These are phyloP conservation scores for Thermothielavioides terrestris DNA, from an alignment of 495 filamentous ascomycete genomes.

Conservation along the genomic window DNA sequence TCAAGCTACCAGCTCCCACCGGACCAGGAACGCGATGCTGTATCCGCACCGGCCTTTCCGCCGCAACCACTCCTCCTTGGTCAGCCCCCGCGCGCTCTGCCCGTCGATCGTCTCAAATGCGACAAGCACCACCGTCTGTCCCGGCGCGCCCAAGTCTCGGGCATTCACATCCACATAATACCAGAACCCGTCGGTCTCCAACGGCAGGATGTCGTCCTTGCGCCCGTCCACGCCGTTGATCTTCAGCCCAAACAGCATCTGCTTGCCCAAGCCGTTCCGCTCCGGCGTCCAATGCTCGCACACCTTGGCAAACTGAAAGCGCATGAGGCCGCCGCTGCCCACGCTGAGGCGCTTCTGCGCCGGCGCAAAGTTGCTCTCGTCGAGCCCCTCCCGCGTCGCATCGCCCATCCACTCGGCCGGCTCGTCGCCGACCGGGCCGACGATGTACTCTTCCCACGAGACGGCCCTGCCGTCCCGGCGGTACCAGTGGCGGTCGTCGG, in stretches of 20 bases:
- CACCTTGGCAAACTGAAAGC: conserved; percentile 66
- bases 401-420: conserved; percentile 44
- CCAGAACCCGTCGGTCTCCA: conserved; percentile 55
- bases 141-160: conserved; percentile 55
- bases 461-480: conserved; percentile 42
- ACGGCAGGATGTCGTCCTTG: conserved; percentile 56
- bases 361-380: conserved; percentile 54
- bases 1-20: conserved; percentile 57
- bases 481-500: conserved; percentile 58
- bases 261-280: conserved; percentile 52
- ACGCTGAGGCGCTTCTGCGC: conserved; percentile 48
- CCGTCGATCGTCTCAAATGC: conserved; percentile 57
- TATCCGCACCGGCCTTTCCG: conserved; percentile 53
- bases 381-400: conserved; percentile 52
- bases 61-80: conserved; percentile 52
- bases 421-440: conserved; percentile 39
- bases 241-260: conserved; percentile 56
- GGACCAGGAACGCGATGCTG: conserved; percentile 51
- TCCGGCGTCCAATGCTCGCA: conserved; percentile 74
- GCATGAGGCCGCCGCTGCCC: conserved; percentile 27
- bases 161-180: conserved; percentile 69
- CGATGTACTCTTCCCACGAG: conserved; percentile 73
- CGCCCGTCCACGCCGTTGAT: conserved; percentile 59
- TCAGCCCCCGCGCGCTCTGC: conserved; percentile 58
- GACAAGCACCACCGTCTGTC: conserved; percentile 54